These are phyloP conservation scores for Huntiella moniliformis DNA, from an alignment of 2,329 filamentous ascomycete genomes.

Conservation along the genomic window DNA sequence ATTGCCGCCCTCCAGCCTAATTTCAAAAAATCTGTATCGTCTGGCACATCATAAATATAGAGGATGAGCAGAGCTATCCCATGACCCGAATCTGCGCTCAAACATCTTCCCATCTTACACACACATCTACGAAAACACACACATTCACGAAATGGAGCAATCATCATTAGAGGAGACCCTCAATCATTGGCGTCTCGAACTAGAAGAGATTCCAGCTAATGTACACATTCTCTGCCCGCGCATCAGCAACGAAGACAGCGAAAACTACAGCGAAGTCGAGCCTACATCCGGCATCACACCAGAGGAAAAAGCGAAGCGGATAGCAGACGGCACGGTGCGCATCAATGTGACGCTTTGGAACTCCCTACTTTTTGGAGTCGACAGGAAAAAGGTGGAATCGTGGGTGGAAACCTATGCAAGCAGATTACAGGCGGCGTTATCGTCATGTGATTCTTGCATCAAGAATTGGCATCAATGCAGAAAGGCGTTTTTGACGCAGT, in stretches of 20 bases:
- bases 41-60: too few relatives aligned
- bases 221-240: constrained; percentile 53
- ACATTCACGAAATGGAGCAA: constrained; percentile 18
- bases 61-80: too few relatives aligned
- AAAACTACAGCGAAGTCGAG: constrained; percentile 35
- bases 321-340: constrained; percentile 35
- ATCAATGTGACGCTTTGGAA: constrained; percentile 47
- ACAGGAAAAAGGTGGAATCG: constrained; percentile 37
- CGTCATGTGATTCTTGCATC: constrained; percentile 50
- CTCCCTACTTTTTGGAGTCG: constrained; percentile 50
- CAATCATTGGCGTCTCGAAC: constrained; percentile 24
- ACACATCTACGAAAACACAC: not conserved
- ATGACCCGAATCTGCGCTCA: too few relatives aligned
- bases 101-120: not conserved
- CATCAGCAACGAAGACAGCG: constrained; percentile 39
- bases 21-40: too few relatives aligned
- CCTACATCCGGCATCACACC: constrained; percentile 28
- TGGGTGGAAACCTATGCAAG: constrained; percentile 40
- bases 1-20: too few relatives aligned
- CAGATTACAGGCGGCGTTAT: constrained; percentile 39
- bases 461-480: constrained; percentile 56
- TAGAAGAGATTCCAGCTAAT: constrained; percentile 26
- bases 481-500: constrained; percentile 38
- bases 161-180: constrained; percentile 23
- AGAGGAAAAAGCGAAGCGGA: constrained; percentile 32